These are phyloP conservation scores for Orbilia ellipsospora DNA, from an alignment of 2,329 filamentous ascomycete species.

Conservation along the genomic window DNA sequence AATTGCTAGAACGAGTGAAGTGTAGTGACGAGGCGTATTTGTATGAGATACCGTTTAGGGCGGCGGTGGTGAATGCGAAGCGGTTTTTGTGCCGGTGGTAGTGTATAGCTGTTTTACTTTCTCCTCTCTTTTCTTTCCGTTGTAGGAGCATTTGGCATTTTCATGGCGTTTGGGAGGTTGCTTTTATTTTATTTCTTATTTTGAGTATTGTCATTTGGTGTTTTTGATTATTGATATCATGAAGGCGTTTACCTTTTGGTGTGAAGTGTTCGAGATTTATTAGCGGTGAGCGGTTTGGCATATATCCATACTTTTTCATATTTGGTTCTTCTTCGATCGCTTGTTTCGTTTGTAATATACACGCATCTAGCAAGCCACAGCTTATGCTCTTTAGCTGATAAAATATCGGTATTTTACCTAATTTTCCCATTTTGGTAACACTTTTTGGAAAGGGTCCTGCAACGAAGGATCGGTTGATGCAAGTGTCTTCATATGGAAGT, in stretches of 20 bases:
- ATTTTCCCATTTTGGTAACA: too few relatives aligned
- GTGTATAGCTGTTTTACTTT: conserved; percentile 10
- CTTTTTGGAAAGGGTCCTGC: too few relatives aligned
- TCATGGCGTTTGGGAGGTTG: background rate
- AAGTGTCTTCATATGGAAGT: too few relatives aligned
- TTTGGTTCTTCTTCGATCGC: too few relatives aligned
- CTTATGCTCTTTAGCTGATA: too few relatives aligned
- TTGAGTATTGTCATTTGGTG: background rate
- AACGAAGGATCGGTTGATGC: too few relatives aligned
- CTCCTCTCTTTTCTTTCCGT: background rate
- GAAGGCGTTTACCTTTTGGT: conserved; percentile 18
- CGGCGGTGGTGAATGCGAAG: conserved; percentile 6
- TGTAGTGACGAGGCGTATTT: conserved; percentile 2
- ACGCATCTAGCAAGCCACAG: too few relatives aligned
- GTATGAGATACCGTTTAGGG: conserved; percentile 1
- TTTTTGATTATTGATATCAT: conserved; percentile 11
- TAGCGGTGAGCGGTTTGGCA: background rate
- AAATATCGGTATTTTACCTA: too few relatives aligned
- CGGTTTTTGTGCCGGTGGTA: conserved; percentile 1
- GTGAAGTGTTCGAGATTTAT: background rate
- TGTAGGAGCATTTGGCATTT: conserved; percentile 4
- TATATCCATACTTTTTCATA: background rate
- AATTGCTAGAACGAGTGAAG: background rate
- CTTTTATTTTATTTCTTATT: background rate
- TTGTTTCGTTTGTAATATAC: too few relatives aligned